phyloP scores from a whole-genome alignment of 2,329 filamentous ascomycete species.

The Talaromyces sp. region DNA sequence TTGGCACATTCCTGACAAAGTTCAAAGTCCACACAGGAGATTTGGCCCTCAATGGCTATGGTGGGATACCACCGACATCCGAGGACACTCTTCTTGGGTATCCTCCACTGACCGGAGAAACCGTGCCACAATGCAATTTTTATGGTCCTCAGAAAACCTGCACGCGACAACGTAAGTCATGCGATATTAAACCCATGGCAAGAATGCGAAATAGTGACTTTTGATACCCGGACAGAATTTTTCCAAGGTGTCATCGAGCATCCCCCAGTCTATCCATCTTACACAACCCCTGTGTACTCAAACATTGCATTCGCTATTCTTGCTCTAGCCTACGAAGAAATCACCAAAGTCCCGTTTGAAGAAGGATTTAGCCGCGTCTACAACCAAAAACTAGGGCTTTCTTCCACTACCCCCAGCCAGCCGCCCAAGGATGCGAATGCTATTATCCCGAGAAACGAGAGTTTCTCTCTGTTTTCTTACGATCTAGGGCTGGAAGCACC shows the following conservation, averaged over 20 bases:
- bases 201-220: neutral
- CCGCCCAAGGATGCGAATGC: neutral
- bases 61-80: neutral
- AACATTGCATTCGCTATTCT: neutral
- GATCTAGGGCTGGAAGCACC: neutral
- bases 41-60: neutral
- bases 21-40: neutral
- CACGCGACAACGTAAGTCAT: neutral
- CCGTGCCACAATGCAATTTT: constrained; percentile 1
- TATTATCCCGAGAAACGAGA: constrained; percentile 1
- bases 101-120: neutral
- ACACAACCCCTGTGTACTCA: neutral
- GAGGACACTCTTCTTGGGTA: neutral
- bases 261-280: constrained; percentile 1
- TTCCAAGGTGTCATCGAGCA: neutral
- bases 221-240: neutral
- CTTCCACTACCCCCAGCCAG: neutral
- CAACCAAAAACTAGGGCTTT: neutral
- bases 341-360: neutral
- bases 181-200: neutral
- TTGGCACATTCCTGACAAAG: neutral
- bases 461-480: neutral
- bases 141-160: neutral
- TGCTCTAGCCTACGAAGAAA: neutral
- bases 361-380: neutral